A percentile compares a stretch with the other conserved stretches of the same genome.
These are phyloP conservation scores for Pseudognaphalium luteoalbum DNA, from an alignment of 129 eudicot genomes.

Conservation along the genomic window DNA sequence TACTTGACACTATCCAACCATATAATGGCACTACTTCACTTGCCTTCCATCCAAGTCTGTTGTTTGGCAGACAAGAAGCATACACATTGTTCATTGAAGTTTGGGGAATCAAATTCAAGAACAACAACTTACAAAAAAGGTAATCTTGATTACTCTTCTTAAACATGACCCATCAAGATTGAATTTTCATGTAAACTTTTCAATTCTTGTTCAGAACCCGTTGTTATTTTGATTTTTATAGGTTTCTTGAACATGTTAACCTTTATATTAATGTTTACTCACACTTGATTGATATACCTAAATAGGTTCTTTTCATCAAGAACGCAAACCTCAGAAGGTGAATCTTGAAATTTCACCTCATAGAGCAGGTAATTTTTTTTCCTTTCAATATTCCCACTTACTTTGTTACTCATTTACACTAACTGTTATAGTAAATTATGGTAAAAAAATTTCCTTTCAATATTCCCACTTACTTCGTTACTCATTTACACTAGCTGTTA, in stretches of 20 bases:
- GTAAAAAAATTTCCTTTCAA: background rate
- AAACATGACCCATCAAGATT: constrained; percentile 6
- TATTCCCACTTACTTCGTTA: constrained; percentile 1
- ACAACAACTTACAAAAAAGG: constrained; percentile 31
- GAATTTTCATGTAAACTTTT: background rate
- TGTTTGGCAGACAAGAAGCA: constrained; percentile 27
- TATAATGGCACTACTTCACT: constrained; percentile 22
- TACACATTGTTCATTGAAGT: constrained; percentile 26
- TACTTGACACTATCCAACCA: background rate
- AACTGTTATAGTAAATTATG: background rate
- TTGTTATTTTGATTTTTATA: background rate
- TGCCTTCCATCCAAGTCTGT: constrained; percentile 27
- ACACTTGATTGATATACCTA: constrained; percentile 10
- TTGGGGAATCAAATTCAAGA: constrained; percentile 30
- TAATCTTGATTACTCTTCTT: background rate
- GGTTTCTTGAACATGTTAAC: background rate
- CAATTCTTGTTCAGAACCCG: background rate
- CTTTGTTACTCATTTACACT: background rate
- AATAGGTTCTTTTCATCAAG: constrained; percentile 40
- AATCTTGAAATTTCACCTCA: constrained; percentile 87
- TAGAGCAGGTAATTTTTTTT: constrained; percentile 65
- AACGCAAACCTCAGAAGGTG: constrained; percentile 52
- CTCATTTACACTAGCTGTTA: background rate
- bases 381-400: constrained; percentile 2
- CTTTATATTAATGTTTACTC: background rate